Conservation (phyloP, 2,329 filamentous ascomycete genomes). For the Claviceps paspali region DNA sequence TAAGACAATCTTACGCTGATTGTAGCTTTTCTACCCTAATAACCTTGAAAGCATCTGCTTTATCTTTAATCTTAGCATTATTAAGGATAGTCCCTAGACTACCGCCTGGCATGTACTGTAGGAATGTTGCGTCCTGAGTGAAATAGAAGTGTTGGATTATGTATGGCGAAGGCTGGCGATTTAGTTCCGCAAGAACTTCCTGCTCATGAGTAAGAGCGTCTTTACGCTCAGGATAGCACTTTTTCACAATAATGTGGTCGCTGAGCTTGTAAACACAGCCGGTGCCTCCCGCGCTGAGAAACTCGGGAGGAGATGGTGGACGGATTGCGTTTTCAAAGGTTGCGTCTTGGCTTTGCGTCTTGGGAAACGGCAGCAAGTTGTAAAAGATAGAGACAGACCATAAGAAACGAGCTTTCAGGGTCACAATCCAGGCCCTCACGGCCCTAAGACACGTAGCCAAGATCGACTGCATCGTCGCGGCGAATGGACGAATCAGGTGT, state of each 20-base stretch:
- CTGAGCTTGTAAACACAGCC: slow-evolving; percentile 6
- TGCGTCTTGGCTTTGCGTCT: neutral
- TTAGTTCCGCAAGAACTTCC: slow-evolving; percentile 5
- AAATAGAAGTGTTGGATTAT: slow-evolving; percentile 5
- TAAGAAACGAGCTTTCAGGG: neutral
- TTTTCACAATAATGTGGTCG: slow-evolving; percentile 6
- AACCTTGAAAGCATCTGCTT: slow-evolving; percentile 1
- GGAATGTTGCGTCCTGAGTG: slow-evolving; percentile 5
- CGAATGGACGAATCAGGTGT: no score
- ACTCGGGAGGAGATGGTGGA: neutral
- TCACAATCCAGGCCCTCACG: neutral
- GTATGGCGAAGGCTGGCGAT: slow-evolving; percentile 6
- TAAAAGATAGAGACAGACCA: neutral
- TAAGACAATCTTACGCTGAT: neutral
- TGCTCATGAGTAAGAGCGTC: slow-evolving; percentile 3
- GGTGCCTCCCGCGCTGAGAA: slow-evolving; percentile 7
- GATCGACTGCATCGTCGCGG: no score
- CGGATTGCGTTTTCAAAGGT: no score
- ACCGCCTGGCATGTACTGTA: slow-evolving; percentile 4
- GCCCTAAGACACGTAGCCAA: slow-evolving; percentile 1
- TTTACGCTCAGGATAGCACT: slow-evolving; percentile 3
- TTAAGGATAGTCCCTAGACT: neutral
- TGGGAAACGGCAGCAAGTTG: neutral
- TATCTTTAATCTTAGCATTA: neutral
- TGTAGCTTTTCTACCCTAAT: slow-evolving; percentile 3